Percentiles rank a stretch among this genome's conserved stretches.
Evolutionary conservation across 768 basidiomycete genomes (phyloP).

Genomic region (Suillus fuscotomentosus): DNA sequence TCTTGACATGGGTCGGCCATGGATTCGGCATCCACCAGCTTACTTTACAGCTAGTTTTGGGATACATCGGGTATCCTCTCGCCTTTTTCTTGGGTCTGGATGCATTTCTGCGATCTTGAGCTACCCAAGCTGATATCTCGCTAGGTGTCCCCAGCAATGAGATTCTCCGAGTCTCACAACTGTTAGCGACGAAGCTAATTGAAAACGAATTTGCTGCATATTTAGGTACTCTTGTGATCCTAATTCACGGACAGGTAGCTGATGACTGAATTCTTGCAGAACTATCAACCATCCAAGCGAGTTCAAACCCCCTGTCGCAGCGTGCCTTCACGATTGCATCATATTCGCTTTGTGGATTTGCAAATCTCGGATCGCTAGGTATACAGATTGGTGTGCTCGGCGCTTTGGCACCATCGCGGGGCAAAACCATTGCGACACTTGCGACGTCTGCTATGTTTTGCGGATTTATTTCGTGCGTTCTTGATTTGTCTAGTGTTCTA

Average conservation of each 20-base stretch:
- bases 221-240: constrained; percentile 22
- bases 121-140: constrained; percentile 2
- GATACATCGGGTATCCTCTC: constrained; percentile 87
- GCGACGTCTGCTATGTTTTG: constrained; percentile 70
- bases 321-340: constrained; percentile 82
- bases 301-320: constrained; percentile 54
- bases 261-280: constrained; percentile 22
- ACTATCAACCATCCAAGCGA: constrained; percentile 43
- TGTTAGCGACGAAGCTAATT: constrained; percentile 84
- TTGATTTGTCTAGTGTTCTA: background rate
- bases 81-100: constrained; percentile 64
- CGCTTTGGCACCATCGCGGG: constrained; percentile 66
- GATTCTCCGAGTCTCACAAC: constrained; percentile 75
- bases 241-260: background rate
- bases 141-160: constrained; percentile 74
- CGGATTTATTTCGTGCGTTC: constrained; percentile 55
- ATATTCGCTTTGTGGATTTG: constrained; percentile 90
- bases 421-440: constrained; percentile 66
- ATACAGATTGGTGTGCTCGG: constrained; percentile 81
- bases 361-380: constrained; percentile 82
- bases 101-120: background rate
- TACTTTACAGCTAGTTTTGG: constrained; percentile 80
- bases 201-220: constrained; percentile 89
- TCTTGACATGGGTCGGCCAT: constrained; percentile 85
- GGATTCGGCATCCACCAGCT: constrained; percentile 82